Conservation (phyloP, 2,329 filamentous ascomycete genomes). For the Colletotrichum agaves region DNA sequence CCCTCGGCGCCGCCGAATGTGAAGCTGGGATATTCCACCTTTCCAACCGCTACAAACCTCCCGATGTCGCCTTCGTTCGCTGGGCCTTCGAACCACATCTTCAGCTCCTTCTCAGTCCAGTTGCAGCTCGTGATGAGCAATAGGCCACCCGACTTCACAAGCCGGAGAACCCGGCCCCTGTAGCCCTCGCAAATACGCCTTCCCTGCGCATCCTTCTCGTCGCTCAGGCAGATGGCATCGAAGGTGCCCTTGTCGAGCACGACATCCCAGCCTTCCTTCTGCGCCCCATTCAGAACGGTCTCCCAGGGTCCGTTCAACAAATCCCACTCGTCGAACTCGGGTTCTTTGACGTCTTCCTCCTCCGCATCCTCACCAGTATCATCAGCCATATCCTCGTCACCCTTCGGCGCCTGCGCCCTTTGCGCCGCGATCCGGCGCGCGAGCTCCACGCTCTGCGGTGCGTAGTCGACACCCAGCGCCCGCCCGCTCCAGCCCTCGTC, state of each 20-base stretch:
- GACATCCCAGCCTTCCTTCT: slow-evolving; percentile 78
- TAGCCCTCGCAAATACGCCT: slow-evolving; percentile 80
- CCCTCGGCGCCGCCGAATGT: slow-evolving; percentile 90
- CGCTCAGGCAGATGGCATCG: slow-evolving; percentile 87
- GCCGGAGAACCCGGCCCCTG: slow-evolving; percentile 70
- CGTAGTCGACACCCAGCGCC: slow-evolving; percentile 92
- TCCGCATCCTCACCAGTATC: slow-evolving; percentile 39
- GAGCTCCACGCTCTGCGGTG: slow-evolving; percentile 76
- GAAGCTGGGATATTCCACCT: slow-evolving; percentile 86
- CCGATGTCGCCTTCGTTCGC: slow-evolving; percentile 44
- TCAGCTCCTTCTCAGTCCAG: slow-evolving; percentile 92
- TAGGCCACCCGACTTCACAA: slow-evolving; percentile 77
- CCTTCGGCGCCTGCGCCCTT: slow-evolving; percentile 36
- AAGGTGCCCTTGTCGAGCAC: slow-evolving; percentile 99
- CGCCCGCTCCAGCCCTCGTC: slow-evolving; percentile 72
- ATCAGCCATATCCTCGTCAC: slow-evolving; percentile 38
- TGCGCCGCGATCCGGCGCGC: slow-evolving; percentile 69
- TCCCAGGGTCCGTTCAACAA: slow-evolving; percentile 60
- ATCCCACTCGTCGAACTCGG: slow-evolving; percentile 70
- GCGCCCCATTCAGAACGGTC: slow-evolving; percentile 46
- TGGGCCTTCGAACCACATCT: slow-evolving; percentile 76
- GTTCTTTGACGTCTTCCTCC: slow-evolving; percentile 35
- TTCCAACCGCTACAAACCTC: slow-evolving; percentile 69
- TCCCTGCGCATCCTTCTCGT: slow-evolving; percentile 62
- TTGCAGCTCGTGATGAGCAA: slow-evolving; percentile 96